A percentile compares a stretch with the other conserved stretches of the same genome.
Conservation (phyloP, 352 stramenopile species). For the Plasmopara muralis region DNA sequence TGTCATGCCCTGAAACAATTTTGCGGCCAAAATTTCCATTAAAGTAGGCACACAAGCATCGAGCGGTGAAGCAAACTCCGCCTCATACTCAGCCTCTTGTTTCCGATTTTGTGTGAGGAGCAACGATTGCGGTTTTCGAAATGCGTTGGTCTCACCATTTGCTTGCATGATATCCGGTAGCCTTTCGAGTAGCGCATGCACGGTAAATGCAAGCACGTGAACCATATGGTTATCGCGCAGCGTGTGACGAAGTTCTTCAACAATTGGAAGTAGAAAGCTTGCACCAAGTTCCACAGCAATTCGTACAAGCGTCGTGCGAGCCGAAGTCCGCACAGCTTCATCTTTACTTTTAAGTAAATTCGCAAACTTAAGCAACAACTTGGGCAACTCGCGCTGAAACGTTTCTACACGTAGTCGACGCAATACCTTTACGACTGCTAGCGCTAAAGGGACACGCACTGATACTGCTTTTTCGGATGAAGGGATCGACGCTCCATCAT, state of each 20-base stretch:
- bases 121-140: conserved; percentile 18
- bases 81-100: conserved; percentile 20
- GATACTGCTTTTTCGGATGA: conserved; percentile 25
- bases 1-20: conserved; percentile 71
- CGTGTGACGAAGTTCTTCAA: conserved; percentile 78
- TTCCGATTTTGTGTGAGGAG: conserved; percentile 19
- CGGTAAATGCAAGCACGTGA: conserved; percentile 81
- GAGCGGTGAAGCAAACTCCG: conserved; percentile 50
- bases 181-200: conserved; percentile 80
- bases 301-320: conserved; percentile 90
- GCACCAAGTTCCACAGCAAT: conserved; percentile 89
- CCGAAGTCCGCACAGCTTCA: conserved; percentile 87
- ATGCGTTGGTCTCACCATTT: conserved; percentile 25
- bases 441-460: conserved; percentile 89
- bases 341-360: conserved; percentile 89
- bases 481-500: conserved; percentile 39
- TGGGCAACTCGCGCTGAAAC: conserved; percentile 92
- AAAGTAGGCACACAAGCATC: conserved; percentile 76
- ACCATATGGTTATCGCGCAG: conserved; percentile 82
- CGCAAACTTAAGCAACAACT: conserved; percentile 89
- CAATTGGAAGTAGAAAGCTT: conserved; percentile 76
- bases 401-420: conserved; percentile 84
- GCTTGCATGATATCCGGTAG: conserved; percentile 47
- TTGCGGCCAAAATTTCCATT: conserved; percentile 73
- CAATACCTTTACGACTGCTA: conserved; percentile 96